A percentile compares a stretch with the other conserved stretches of the same genome.
phyloP scores from a whole-genome alignment of 139 green algal genomes.

The Diplosphaera chodatii region DNA sequence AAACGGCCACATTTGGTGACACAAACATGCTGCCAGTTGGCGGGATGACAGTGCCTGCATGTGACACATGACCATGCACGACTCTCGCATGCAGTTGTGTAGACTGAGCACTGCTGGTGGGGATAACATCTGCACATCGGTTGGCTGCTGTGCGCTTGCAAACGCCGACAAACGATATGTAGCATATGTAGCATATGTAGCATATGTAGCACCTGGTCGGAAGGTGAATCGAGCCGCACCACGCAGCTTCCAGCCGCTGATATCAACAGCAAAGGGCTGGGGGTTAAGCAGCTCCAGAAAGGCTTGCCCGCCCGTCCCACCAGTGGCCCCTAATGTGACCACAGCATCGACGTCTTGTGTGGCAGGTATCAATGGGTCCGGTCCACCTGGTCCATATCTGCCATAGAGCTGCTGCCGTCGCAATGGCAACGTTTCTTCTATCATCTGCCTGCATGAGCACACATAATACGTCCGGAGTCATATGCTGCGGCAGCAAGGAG shows the following conservation, averaged over 20 bases:
- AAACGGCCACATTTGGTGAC: not conserved
- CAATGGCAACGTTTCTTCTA: constrained; percentile 48
- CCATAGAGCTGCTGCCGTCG: constrained; percentile 49
- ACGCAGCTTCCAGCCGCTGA: constrained; percentile 51
- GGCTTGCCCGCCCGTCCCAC: not conserved
- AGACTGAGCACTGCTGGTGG: too few species aligned
- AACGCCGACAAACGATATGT: too few species aligned
- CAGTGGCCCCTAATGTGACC: constrained; percentile 19
- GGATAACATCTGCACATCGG: too few species aligned
- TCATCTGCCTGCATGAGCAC: constrained; percentile 47
- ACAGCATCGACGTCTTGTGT: constrained; percentile 9
- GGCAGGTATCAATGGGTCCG: constrained; percentile 39
- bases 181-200: too few species aligned
- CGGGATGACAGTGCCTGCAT: constrained; percentile 1
- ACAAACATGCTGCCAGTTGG: not conserved
- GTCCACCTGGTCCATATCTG: constrained; percentile 34
- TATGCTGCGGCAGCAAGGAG: too few species aligned
- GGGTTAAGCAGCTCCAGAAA: constrained; percentile 52
- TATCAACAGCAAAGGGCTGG: constrained; percentile 54
- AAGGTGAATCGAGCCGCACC: constrained; percentile 26
- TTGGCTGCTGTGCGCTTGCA: too few species aligned
- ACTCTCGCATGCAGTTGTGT: too few species aligned
- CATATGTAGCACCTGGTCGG: constrained; percentile 27
- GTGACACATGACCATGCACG: too few species aligned
- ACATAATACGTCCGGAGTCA: too few species aligned